Evolutionary conservation across 768 basidiomycete species (phyloP), one percentile per base, ranked within the genome.

Genomic region (Amanita thiersii): DNA sequence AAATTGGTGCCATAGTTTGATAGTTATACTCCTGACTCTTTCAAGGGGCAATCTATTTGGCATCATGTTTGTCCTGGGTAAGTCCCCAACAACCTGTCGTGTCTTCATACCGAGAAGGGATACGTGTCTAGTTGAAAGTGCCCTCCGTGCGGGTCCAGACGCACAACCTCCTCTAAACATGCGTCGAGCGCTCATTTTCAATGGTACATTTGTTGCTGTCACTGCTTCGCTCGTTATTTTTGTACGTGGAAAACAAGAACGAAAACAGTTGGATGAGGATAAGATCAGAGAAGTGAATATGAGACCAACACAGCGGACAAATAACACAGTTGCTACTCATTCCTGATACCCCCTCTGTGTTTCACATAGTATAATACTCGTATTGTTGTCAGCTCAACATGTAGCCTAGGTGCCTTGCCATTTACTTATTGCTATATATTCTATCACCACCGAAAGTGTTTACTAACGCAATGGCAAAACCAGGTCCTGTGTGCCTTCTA

Each of bases 151-250:
- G 8, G 63, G 74, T 2, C 50, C 66, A 8, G 57, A 69, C 26
- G 85, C 79, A 11, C 56, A 69, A 34, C 87, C 86, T 1, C 86
- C 88, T 1, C 61, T 75, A 21, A 85, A 86, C 58, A 86, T 91
- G 84, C 73, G 58, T 24, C 62, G 66, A 8, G 74, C 76, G 2
- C 60, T 86, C 31, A 77, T 90, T 19, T 75, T 91, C 53, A 75
- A 81, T 19, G 86, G 76, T 2, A 56, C 62, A 0, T 49, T 79
- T 31, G 64, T 77, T 2, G 48, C 73, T 44, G 58, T 47, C 1
- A 54, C 66, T 8, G 62, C 66, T 24, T 40, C 54, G 6, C 43
- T 62, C 4, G 55, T 83, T 1, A 71, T 80, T 51, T 61, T 79
- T 32, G 40, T 84, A 20, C 65, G 61, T 19, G 85, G 85, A 2